These are phyloP conservation scores for Drechmeria coniospora DNA, from an alignment of 2,329 filamentous ascomycete genomes.

Conservation along the genomic window DNA sequence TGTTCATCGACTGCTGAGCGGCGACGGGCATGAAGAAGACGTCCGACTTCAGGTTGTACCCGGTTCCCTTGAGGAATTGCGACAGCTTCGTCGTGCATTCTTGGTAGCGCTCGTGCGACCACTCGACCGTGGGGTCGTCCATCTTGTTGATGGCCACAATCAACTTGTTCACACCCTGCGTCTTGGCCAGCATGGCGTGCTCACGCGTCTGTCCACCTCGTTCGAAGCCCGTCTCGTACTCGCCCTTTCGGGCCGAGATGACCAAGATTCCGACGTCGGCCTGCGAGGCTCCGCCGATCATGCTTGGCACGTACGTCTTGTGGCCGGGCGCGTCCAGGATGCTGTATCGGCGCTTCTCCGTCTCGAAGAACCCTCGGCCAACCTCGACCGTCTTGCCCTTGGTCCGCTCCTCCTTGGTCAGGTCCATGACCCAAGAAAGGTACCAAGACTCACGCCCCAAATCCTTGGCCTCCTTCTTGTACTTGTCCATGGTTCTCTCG, in stretches of 20 bases:
- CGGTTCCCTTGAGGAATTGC: constrained; percentile 78
- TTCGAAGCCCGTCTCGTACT: constrained; percentile 98
- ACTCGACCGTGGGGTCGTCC: constrained; percentile 93
- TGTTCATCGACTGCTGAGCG: constrained; percentile 69
- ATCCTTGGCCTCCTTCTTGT: constrained; percentile 92
- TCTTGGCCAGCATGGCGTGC: constrained; percentile 95
- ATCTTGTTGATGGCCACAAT: constrained; percentile 97
- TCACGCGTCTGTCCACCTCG: constrained; percentile 90
- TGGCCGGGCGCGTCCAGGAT: constrained; percentile 94
- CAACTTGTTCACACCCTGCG: constrained; percentile 93
- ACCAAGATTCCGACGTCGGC: constrained; percentile 90
- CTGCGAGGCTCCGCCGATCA: constrained; percentile 92
- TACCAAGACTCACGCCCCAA: constrained; percentile 97
- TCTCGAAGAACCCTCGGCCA: constrained; percentile 90
- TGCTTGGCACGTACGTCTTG: constrained; percentile 95
- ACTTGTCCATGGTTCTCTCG: constrained; percentile 94
- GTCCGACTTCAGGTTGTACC: constrained; percentile 88
- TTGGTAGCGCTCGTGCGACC: constrained; percentile 83
- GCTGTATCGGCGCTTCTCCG: constrained; percentile 88
- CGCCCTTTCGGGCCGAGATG: constrained; percentile 90
- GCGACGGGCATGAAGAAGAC: constrained; percentile 94
- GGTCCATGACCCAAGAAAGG: constrained; percentile 91
- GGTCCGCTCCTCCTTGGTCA: constrained; percentile 88
- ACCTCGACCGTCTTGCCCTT: constrained; percentile 99
- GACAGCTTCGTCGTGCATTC: constrained; percentile 85